Conservation (phyloP, 2,329 filamentous ascomycete genomes). For the Fusarium nisikadoi region DNA sequence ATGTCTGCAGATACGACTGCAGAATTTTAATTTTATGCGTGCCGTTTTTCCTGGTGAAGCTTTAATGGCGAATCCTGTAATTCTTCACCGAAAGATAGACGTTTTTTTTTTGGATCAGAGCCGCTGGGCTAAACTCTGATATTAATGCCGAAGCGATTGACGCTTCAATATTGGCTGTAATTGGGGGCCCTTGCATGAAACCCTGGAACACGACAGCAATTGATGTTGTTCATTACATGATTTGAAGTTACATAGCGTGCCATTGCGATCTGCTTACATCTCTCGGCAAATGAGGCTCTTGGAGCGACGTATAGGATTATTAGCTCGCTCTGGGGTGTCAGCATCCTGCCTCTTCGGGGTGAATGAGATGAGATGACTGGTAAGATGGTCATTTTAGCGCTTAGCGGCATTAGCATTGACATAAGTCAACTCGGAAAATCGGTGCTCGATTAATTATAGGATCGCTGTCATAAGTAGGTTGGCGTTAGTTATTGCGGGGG, state of each 20-base stretch:
- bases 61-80: fast-evolving
- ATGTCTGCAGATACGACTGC: neutral
- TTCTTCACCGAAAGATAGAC: fast-evolving
- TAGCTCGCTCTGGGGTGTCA: fast-evolving
- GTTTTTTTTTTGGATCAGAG: fast-evolving
- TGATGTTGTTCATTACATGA: fast-evolving
- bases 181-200: neutral
- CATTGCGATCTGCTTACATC: neutral
- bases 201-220: neutral
- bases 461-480: no score
- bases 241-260: neutral
- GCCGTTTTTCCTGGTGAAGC: neutral
- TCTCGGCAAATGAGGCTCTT: neutral
- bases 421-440: no score
- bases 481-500: no score
- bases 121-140: fast-evolving
- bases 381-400: neutral
- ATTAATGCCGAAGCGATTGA: fast-evolving
- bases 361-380: fast-evolving
- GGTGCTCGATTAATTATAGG: no score
- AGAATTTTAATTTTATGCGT: neutral
- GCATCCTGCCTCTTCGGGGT: fast-evolving
- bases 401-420: no score
- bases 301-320: fast-evolving
- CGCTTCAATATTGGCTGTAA: fast-evolving